Evolutionary conservation across 495 filamentous ascomycete genomes (phyloP).

Genomic region (Schizothecium vesticola): DNA sequence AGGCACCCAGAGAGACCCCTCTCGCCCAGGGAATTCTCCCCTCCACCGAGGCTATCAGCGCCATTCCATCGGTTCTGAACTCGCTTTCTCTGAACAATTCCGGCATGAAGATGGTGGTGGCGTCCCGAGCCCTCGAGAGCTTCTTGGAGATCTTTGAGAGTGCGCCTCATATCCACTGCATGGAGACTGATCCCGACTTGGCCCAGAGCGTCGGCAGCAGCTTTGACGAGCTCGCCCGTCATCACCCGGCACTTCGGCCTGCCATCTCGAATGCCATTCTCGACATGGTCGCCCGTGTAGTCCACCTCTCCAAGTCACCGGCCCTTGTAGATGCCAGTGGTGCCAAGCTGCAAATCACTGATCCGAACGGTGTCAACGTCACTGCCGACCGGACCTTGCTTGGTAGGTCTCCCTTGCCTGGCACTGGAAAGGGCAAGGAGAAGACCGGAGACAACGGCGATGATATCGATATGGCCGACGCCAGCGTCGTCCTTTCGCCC

Average conservation of each 20-base stretch:
- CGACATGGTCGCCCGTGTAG: conserved; percentile 76
- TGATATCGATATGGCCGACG: conserved; percentile 58
- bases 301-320: conserved; percentile 60
- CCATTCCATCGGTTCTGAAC: conserved; percentile 80
- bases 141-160: conserved; percentile 96
- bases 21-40: conserved; percentile 75
- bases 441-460: conserved; percentile 42
- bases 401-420: conserved; percentile 8
- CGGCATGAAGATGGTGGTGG: conserved; percentile 85
- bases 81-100: conserved; percentile 86
- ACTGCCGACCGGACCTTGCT: conserved; percentile 42
- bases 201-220: conserved; percentile 63
- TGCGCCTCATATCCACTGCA: conserved; percentile 75
- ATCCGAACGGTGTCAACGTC: conserved; percentile 44
- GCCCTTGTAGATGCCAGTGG: conserved; percentile 65
- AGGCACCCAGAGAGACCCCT: conserved; percentile 35
- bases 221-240: conserved; percentile 91
- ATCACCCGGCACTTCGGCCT: conserved; percentile 78
- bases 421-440: conserved; percentile 33
- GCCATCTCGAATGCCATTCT: conserved; percentile 74
- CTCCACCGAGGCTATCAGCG: conserved; percentile 75
- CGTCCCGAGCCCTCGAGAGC: conserved; percentile 70
- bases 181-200: conserved; percentile 67
- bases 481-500: conserved; percentile 15
- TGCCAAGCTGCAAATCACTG: conserved; percentile 67